A percentile compares a stretch with the other conserved stretches of the same genome.
phyloP scores from a whole-genome alignment of 371 early-diverging fungal species.

The Lichtheimia ornata region DNA sequence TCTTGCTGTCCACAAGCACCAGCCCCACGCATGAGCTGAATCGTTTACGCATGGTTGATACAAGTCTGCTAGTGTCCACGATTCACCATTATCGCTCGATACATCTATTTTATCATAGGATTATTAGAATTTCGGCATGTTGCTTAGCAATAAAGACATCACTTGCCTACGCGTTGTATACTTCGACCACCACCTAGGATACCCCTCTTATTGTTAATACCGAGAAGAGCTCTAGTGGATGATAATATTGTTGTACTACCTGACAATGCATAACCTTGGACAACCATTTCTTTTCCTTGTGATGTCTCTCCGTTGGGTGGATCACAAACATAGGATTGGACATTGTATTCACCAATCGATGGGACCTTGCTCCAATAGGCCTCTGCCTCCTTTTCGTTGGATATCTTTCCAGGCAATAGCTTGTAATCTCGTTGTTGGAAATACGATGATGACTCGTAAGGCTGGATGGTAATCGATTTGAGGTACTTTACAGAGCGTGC shows the following conservation, averaged over 20 bases:
- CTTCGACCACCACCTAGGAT: constrained; percentile 57
- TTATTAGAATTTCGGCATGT: too few relatives aligned
- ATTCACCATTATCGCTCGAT: constrained; percentile 80
- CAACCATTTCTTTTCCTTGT: neutral
- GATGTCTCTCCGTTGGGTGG: constrained; percentile 41
- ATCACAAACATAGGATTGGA: constrained; percentile 66
- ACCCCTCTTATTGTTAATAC: neutral
- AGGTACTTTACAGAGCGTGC: constrained; percentile 88
- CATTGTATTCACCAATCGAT: constrained; percentile 78
- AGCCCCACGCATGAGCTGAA: constrained; percentile 61
- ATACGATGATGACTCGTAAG: constrained; percentile 68
- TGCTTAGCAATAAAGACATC: too few relatives aligned
- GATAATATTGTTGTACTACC: constrained; percentile 15
- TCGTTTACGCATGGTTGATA: constrained; percentile 37
- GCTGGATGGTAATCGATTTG: constrained; percentile 61
- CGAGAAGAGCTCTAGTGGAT: neutral
- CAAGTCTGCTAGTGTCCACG: constrained; percentile 69
- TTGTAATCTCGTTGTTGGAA: constrained; percentile 87
- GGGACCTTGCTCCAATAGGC: constrained; percentile 52
- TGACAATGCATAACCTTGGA: constrained; percentile 43
- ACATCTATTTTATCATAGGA: constrained; percentile 52
- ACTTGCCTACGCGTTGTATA: constrained; percentile 67
- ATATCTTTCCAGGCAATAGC: constrained; percentile 67
- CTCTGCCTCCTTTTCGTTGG: constrained; percentile 43
- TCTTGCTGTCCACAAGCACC: constrained; percentile 74